phyloP scores from a whole-genome alignment of 495 filamentous ascomycete species.

The Jackrogersella minutella region DNA sequence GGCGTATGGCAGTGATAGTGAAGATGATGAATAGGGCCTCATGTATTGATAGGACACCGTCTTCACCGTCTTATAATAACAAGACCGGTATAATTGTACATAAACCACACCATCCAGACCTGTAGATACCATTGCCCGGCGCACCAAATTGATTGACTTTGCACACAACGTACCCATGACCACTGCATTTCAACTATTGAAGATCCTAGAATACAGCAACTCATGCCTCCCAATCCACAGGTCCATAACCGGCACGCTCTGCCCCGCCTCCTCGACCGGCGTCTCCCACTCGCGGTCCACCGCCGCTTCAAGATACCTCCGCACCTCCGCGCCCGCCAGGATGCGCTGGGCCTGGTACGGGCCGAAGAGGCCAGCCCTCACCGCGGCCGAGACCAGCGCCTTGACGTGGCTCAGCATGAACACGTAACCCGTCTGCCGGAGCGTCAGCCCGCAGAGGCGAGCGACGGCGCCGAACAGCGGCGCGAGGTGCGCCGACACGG shows the following conservation, averaged over 20 bases:
- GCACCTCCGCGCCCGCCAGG: constrained; percentile 71
- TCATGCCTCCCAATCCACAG: constrained; percentile 96
- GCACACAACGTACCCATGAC: neutral
- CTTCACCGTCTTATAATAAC: neutral
- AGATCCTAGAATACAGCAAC: constrained; percentile 93
- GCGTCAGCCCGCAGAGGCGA: constrained; percentile 65
- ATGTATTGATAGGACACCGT: neutral
- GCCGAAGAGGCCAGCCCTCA: constrained; percentile 86
- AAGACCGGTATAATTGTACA: constrained; percentile 22
- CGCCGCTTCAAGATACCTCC: constrained; percentile 66
- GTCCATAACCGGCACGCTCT: constrained; percentile 86
- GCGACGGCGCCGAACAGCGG: constrained; percentile 83
- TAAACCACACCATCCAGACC: constrained; percentile 1
- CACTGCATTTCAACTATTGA: constrained; percentile 66
- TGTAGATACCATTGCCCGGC: constrained; percentile 32
- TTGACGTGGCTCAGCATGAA: constrained; percentile 90
- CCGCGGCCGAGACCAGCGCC: constrained; percentile 86
- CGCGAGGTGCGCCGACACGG: constrained; percentile 72
- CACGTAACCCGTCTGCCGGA: constrained; percentile 77
- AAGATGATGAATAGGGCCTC: constrained; percentile 52
- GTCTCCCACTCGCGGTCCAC: constrained; percentile 67
- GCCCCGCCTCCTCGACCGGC: constrained; percentile 78
- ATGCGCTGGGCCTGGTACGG: constrained; percentile 91
- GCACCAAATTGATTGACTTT: constrained; percentile 17
- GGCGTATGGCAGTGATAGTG: constrained; percentile 90